phyloP scores from a whole-genome alignment of 768 basidiomycete species.

The Hygrophorus pudorinus region DNA sequence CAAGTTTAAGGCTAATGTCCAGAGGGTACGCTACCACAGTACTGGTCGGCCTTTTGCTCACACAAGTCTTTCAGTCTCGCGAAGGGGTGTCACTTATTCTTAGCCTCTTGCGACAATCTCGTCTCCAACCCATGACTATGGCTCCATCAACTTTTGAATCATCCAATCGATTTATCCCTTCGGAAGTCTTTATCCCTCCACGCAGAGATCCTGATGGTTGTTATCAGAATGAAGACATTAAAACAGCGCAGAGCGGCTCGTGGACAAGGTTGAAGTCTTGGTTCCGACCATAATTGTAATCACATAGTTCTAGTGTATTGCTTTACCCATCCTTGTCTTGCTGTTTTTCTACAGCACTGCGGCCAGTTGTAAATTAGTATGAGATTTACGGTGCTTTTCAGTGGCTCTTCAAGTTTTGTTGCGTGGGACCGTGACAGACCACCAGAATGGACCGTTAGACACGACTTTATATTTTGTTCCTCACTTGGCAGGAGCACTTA shows the following conservation, averaged over 20 bases:
- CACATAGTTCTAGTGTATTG: not conserved
- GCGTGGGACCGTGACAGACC: too few relatives aligned
- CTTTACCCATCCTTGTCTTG: not conserved
- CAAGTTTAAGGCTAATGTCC: slow-evolving; percentile 80
- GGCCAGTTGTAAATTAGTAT: not conserved
- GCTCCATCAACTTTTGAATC: slow-evolving; percentile 18
- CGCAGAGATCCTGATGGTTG: slow-evolving; percentile 3
- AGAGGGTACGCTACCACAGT: slow-evolving; percentile 44
- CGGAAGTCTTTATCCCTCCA: slow-evolving; percentile 6
- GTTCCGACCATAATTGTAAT: slow-evolving; percentile 23
- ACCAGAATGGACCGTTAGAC: not conserved
- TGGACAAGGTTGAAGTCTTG: slow-evolving; percentile 37
- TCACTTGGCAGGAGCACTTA: too few relatives aligned
- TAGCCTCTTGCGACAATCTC: slow-evolving; percentile 68
- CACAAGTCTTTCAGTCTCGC: slow-evolving; percentile 46
- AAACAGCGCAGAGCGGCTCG: slow-evolving; percentile 7
- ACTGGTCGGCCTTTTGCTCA: not conserved
- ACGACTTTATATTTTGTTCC: not conserved
- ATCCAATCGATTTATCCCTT: slow-evolving; percentile 9
- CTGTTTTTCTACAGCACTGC: too few relatives aligned
- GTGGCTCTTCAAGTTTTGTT: not conserved
- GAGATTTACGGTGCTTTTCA: not conserved
- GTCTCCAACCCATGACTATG: slow-evolving; percentile 48
- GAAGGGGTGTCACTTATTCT: slow-evolving; percentile 83
- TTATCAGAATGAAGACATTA: slow-evolving; percentile 3